phyloP scores from a whole-genome alignment of 345 rosid species.

The Citrus mangshanensis region DNA sequence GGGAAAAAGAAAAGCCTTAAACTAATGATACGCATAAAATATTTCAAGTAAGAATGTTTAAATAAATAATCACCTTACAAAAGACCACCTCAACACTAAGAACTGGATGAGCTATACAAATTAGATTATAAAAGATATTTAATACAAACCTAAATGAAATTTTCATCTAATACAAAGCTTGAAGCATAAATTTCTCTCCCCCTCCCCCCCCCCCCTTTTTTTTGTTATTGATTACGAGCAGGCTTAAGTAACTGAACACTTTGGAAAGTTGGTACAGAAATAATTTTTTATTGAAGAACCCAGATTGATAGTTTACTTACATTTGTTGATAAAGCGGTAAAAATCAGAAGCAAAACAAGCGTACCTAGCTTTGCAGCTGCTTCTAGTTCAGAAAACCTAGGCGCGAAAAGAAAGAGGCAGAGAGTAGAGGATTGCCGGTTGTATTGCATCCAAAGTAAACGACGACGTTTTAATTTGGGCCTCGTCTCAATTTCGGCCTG shows the following conservation, averaged over 20 bases:
- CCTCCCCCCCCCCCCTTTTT: too few relatives aligned
- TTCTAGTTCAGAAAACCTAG: not conserved
- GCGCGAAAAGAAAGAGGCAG: not conserved
- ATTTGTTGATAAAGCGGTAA: not conserved
- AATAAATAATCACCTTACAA: not conserved
- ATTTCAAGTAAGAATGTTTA: not conserved
- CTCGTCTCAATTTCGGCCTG: not conserved
- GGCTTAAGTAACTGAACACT: not conserved
- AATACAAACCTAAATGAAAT: not conserved
- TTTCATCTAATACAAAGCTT: not conserved
- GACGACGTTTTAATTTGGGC: not conserved
- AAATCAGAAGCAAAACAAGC: not conserved
- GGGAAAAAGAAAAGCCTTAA: too few relatives aligned
- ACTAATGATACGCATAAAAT: too few relatives aligned
- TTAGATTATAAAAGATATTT: not conserved
- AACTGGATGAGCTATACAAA: not conserved
- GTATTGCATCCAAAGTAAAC: not conserved
- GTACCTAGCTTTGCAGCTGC: not conserved
- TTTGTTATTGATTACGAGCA: not conserved
- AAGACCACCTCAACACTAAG: not conserved
- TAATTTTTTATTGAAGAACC: not conserved
- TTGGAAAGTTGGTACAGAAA: not conserved
- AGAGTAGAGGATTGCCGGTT: not conserved
- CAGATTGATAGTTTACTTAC: not conserved
- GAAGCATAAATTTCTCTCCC: not conserved